Percentiles rank a stretch among this genome's conserved stretches.
Conservation (phyloP, 1,139 yeast genomes). For the Sugiyamaella neomexicana region DNA sequence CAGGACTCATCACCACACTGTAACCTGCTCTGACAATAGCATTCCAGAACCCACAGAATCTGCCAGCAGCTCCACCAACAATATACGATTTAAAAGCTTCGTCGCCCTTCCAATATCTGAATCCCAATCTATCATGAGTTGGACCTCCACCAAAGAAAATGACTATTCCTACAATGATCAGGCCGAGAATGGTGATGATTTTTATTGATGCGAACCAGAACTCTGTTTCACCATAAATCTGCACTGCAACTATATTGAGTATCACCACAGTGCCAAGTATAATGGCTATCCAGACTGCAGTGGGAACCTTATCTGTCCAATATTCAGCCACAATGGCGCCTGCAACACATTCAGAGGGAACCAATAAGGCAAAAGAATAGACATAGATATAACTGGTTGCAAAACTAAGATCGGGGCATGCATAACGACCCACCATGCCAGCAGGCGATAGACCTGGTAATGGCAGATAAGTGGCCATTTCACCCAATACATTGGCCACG, state of each 20-base stretch:
- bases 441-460: constrained; percentile 37
- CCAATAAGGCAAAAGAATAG: constrained; percentile 81
- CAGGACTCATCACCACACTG: constrained; percentile 64
- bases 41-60: constrained; percentile 63
- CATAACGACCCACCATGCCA: constrained; percentile 48
- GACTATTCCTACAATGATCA: constrained; percentile 63
- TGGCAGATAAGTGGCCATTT: constrained; percentile 62
- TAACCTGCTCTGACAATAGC: constrained; percentile 60
- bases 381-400: constrained; percentile 83
- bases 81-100: constrained; percentile 48
- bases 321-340: constrained; percentile 72
- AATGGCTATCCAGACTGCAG: constrained; percentile 75
- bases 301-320: constrained; percentile 70
- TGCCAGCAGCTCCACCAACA: constrained; percentile 51
- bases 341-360: constrained; percentile 65
- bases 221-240: constrained; percentile 65
- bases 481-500: constrained; percentile 60
- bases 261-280: constrained; percentile 56
- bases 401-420: constrained; percentile 56
- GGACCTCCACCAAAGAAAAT: constrained; percentile 79
- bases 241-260: constrained; percentile 63
- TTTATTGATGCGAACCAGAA: constrained; percentile 69
- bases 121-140: constrained; percentile 60
- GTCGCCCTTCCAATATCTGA: constrained; percentile 77
- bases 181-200: constrained; percentile 68